Evolutionary conservation across 148 eudicot species (phyloP), one percentile per base, ranked within the genome.

Genomic region (Rhododendron simsii): DNA sequence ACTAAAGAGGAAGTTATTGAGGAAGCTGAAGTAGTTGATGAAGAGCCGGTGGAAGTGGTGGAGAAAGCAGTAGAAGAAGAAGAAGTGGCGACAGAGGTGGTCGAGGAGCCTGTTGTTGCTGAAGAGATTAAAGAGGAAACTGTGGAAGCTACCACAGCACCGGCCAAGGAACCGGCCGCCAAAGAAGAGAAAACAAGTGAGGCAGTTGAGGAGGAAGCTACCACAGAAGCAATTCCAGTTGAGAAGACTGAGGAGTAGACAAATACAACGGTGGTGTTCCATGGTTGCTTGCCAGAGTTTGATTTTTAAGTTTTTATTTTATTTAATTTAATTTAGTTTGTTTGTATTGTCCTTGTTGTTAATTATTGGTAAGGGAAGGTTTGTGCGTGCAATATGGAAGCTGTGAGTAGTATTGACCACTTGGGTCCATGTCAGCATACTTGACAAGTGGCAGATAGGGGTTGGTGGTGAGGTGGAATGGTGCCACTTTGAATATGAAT

Each of bases 211-310:
- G 87, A 59, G 28, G 90, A 30, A 73, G 79, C 87, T 4, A 81
- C 76, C 45, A 16, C 88, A 47, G 93, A 77, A 8, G 80, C 45
- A 39, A 18, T 39, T 7, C 50, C 90, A 78, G 93, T 61, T 45
- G 92, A 87, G 86, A 90, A 89, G 87, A 59, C 92, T 18, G 94
- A 87, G 71, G 86, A 89, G 28, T 86, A 86, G 50, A 77, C 12
- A 41, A 33, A 18, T 3, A 8, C 0, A 86, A 37, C 71, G 63
- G 81, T 28, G 78, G 30, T 77, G 33, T 75, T 84, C 35, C 16
- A 57, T 78, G 78, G 84, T 84, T 81, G 84, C 35, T 75, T 63
- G 88, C 79, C 77, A 26, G 73, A 79, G 61, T 86, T 83, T 44
- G 37, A 50, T 13, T 26, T 65, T 71, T 14, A 15, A 80, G 20